Evolutionary conservation across 768 basidiomycete genomes (phyloP), one percentile per base, ranked within the genome.

Genomic region (Leucocoprinus sp.): DNA sequence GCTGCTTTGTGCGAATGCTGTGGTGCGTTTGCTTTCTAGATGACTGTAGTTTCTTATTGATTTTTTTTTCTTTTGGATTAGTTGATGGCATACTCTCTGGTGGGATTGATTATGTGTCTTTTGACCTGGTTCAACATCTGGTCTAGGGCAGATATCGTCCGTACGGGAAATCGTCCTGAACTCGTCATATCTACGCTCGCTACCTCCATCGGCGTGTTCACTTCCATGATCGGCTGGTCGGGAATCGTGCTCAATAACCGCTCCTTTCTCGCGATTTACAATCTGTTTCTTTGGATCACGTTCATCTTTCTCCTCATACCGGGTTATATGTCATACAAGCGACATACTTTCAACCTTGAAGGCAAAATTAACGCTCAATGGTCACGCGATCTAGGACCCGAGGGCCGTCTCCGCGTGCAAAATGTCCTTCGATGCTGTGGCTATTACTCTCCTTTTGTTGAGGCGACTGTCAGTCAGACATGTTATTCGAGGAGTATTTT

Each of bases 161-260:
- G 82, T 17, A 78, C 80, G 3, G 84, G 77, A 3, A 88, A 89
- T 63, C 65, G 61, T 38, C 54, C 72, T 8, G 84, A 86, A 59
- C 75, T 89, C 50, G 66, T 83, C 58, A 60, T 85, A 40, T 85
- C 84, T 26, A 89, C 85, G 15, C 57, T 80, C 37, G 84, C 82
- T 2, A 77, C 82, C 1, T 55, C 66, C 8, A 50, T 79, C 6
- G 80, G 75, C 43, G 57, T 84, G 26, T 58, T 84, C 53, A 84
- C 84, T 24, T 75, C 84, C 15, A 54, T 85, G 44, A 64, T 89
- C 56, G 87, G 87, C 39, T 87, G 80, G 75, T 72, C 85, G 18
- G 87, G 87, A 23, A 78, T 89, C 58, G 66, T 91, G 21, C 76
- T 89, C 56, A 91, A 91, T 71, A 86, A 87, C 59, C 84, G 87